These are phyloP conservation scores for Diaporthe australafricana DNA, from an alignment of 2,329 filamentous ascomycete genomes.

Conservation along the genomic window DNA sequence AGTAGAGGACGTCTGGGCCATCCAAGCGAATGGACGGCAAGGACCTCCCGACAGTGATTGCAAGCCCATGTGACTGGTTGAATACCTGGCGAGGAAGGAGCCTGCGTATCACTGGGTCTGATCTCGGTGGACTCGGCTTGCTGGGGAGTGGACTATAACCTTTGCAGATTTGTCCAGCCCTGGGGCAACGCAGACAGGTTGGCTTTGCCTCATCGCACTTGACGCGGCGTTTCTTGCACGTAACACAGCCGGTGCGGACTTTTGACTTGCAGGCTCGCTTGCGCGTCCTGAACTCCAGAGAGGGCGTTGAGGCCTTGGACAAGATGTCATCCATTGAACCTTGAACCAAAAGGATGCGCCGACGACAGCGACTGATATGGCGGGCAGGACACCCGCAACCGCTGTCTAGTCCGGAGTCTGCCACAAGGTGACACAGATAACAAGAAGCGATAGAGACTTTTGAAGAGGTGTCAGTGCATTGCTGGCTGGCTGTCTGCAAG, in stretches of 20 bases:
- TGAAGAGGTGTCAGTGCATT: not conserved
- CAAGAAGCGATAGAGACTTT: not conserved
- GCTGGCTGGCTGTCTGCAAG: not conserved
- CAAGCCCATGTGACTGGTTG: not conserved
- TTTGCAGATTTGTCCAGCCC: not conserved
- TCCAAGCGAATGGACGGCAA: conserved; percentile 19
- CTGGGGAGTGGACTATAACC: not conserved
- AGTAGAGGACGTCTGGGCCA: conserved; percentile 37
- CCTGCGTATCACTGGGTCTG: not conserved
- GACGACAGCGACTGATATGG: not conserved
- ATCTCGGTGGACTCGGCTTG: not conserved
- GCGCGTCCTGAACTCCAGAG: not conserved
- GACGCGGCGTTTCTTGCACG: conserved; percentile 40
- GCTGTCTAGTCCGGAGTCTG: not conserved
- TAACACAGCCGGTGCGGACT: conserved; percentile 40
- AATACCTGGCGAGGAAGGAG: not conserved
- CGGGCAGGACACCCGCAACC: not conserved
- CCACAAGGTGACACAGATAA: not conserved
- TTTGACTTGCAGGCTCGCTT: conserved; percentile 38
- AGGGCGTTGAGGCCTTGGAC: not conserved
- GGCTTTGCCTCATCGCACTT: conserved; percentile 44
- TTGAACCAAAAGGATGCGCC: not conserved
- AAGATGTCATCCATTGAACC: not conserved
- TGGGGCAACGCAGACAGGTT: conserved; percentile 38
- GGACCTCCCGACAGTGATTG: not conserved